Base-by-base conservation (phyloP, 148 eudicot genomes). In the Arctostaphylos glauca region DNA sequence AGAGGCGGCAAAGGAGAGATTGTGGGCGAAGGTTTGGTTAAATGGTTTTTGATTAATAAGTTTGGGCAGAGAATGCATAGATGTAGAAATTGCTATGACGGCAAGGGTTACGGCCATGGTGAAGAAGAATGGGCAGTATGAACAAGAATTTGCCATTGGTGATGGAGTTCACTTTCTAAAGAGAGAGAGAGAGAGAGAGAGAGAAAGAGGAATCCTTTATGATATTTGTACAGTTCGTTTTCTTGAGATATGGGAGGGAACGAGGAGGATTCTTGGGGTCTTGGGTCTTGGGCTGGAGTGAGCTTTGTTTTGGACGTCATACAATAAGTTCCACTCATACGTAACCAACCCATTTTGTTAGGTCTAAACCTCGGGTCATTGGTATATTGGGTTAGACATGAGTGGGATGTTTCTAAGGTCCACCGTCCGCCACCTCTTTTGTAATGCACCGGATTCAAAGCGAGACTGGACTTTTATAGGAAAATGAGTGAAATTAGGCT, bases 91-190 rank as follows among this genome's bases (percentile, higher is more conserved):
- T 80, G 83, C 62, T 55, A 86, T 82, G 82, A 82, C 78, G 16
- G 89, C 91, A 14, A 90, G 89, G 82, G 84, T 60, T 53, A 86
- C 48, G 10, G 92, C 81, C 70, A 88, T 72, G 74, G 88, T 76
- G 60, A 90, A 47, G 90, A 88, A 92, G 85, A 91, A 55, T 12
- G 90, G 95, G 12, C 91, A 92, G 76, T 91, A 87, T 7, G 91
- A 92, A 81, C 93, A 91, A 38, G 89, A 86, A 44, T 70, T 50
- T 46, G 90, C 89, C 91, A 89, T 89, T 83, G 68, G 6, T 81
- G 58, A 31, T 23, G 10, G 15, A 62, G 25, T 62, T 18, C 68
- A 19, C 0, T 15, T 43, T 13, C 18, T 31, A 15, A 50, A 82
- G 84, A 82, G 79, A 82, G 84, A 46, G 54, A 19, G 56, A 25